Conservation (phyloP, 2,329 filamentous ascomycete genomes). For the Nemania sp. region DNA sequence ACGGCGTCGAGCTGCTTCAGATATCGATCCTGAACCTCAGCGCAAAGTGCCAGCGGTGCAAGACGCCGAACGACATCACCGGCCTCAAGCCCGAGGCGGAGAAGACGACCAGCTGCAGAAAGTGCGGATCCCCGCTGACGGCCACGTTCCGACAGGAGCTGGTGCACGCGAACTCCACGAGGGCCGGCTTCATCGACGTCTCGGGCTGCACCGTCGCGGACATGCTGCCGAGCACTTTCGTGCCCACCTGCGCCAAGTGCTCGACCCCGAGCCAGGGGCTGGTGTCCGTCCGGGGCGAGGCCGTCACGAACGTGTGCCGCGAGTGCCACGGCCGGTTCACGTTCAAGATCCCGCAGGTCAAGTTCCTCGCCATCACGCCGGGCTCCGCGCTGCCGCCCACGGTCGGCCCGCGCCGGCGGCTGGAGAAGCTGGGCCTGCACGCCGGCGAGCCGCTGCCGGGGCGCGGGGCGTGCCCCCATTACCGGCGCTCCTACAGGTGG, state of each 20-base stretch:
- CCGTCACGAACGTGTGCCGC: slow-evolving; percentile 74
- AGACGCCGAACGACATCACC: slow-evolving; percentile 70
- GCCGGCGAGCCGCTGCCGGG: slow-evolving; percentile 60
- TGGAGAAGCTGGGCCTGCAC: slow-evolving; percentile 60
- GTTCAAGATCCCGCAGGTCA: slow-evolving; percentile 77
- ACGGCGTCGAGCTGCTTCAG: slow-evolving; percentile 77
- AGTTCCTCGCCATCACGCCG: slow-evolving; percentile 72
- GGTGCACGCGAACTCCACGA: slow-evolving; percentile 72
- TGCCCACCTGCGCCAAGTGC: slow-evolving; percentile 77
- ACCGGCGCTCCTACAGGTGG: slow-evolving; percentile 64
- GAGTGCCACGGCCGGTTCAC: slow-evolving; percentile 81
- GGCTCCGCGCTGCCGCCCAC: slow-evolving; percentile 50
- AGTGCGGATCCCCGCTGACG: slow-evolving; percentile 59
- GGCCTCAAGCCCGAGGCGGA: slow-evolving; percentile 62
- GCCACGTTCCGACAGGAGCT: slow-evolving; percentile 68
- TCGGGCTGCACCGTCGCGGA: slow-evolving; percentile 75
- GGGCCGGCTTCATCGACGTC: slow-evolving; percentile 78
- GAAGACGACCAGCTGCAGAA: slow-evolving; percentile 60
- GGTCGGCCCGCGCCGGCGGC: slow-evolving; percentile 49
- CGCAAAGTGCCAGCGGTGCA: slow-evolving; percentile 80
- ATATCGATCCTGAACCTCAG: slow-evolving; percentile 68
- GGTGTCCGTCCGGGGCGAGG: slow-evolving; percentile 73
- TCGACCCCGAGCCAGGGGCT: slow-evolving; percentile 72
- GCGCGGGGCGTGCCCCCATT: slow-evolving; percentile 61
- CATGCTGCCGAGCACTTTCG: slow-evolving; percentile 77